A percentile compares a stretch with the other conserved stretches of the same genome.
phyloP scores from a whole-genome alignment of 2,329 filamentous ascomycete genomes.

The Torrubiella hemipterigena region DNA sequence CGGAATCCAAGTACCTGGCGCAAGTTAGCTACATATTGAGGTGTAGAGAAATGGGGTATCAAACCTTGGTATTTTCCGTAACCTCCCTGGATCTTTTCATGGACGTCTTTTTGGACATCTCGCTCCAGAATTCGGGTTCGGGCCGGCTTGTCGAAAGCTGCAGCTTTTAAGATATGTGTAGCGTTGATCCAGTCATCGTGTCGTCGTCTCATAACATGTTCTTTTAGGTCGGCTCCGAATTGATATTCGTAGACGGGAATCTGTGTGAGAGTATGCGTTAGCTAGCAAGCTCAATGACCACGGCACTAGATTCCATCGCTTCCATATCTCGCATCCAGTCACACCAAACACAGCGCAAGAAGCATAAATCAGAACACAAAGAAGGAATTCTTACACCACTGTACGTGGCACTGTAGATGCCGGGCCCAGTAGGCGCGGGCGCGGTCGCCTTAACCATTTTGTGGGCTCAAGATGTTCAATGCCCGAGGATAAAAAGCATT shows the following conservation, averaged over 20 bases:
- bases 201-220: conserved; percentile 91
- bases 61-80: conserved; percentile 96
- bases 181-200: conserved; percentile 98
- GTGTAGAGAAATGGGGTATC: conserved; percentile 7
- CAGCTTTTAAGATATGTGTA: conserved; percentile 96
- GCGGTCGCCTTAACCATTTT: conserved; percentile 35
- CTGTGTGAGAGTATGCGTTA: conserved; percentile 32
- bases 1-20: conserved; percentile 88
- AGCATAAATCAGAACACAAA: conserved; percentile 1
- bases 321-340: too few relatives aligned
- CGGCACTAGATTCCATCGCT: neutral
- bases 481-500: too few relatives aligned
- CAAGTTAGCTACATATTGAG: conserved; percentile 6
- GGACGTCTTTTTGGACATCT: conserved; percentile 90
- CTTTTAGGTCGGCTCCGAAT: conserved; percentile 62
- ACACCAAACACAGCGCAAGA: conserved; percentile 2
- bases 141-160: conserved; percentile 93
- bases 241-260: conserved; percentile 93
- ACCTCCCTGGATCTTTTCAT: conserved; percentile 96
- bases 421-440: conserved; percentile 21
- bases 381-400: conserved; percentile 44
- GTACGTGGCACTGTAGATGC: conserved; percentile 58
- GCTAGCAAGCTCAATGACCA: conserved; percentile 1
- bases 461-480: conserved; percentile 12
- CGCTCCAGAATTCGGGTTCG: conserved; percentile 89